A percentile compares a stretch with the other conserved stretches of the same genome.
Conservation (phyloP, 768 basidiomycete genomes). For the Russula emetica region DNA sequence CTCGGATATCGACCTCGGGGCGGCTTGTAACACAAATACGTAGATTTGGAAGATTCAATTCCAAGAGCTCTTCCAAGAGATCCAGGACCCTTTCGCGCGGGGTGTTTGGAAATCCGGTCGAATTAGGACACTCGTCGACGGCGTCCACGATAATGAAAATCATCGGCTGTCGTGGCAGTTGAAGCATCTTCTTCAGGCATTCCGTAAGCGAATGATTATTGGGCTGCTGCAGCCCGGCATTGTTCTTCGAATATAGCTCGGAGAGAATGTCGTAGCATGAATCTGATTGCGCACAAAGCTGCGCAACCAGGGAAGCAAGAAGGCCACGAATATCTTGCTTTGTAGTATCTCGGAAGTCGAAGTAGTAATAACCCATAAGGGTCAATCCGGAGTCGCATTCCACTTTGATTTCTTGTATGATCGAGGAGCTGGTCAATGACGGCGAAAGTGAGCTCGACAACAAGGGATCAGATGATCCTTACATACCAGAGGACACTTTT, state of each 20-base stretch:
- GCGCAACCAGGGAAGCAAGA: neutral
- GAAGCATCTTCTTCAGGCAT: constrained; percentile 3
- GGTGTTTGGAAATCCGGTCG: neutral
- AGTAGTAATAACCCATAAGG: neutral
- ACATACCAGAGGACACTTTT: neutral
- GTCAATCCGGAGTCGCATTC: neutral
- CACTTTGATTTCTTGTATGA: neutral
- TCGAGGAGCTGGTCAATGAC: constrained; percentile 1
- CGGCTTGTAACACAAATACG: neutral
- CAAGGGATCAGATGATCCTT: neutral
- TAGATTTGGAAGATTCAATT: neutral
- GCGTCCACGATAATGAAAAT: constrained; percentile 4
- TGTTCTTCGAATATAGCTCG: neutral
- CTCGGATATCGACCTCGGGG: neutral
- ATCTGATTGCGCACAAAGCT: neutral
- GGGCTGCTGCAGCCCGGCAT: neutral
- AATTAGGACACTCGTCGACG: constrained; percentile 11
- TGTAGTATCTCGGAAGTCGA: neutral
- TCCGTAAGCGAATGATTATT: neutral
- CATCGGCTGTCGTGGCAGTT: neutral
- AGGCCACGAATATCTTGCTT: neutral
- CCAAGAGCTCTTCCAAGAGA: neutral
- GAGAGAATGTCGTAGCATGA: neutral
- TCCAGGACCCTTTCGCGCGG: neutral
- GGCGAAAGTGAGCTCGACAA: neutral